A percentile compares a stretch with the other conserved stretches of the same genome.
Conservation (phyloP, 2,329 filamentous ascomycete species). For the Exophiala aquamarina region DNA sequence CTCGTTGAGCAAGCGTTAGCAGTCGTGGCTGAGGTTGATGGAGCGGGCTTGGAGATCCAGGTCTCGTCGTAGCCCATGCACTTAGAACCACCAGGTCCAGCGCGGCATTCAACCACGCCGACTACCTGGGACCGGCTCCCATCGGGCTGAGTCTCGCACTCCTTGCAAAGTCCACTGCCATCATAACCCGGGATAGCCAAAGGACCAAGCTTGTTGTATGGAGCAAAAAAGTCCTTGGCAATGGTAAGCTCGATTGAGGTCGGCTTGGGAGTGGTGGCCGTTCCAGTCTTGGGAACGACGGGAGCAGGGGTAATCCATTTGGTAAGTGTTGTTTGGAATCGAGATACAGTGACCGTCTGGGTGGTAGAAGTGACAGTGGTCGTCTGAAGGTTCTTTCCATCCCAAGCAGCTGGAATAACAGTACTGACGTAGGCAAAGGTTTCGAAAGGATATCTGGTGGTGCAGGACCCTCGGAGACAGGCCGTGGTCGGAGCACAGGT, state of each 20-base stretch:
- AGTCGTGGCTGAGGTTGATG: slow-evolving; percentile 9
- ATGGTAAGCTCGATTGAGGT: slow-evolving; percentile 16
- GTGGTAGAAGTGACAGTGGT: slow-evolving; percentile 20
- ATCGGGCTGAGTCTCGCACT: slow-evolving; percentile 16
- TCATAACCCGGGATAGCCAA: slow-evolving; percentile 25
- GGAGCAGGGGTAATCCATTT: slow-evolving; percentile 16
- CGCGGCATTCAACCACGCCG: slow-evolving; percentile 21
- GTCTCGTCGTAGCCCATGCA: slow-evolving; percentile 19
- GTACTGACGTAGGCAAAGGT: slow-evolving; percentile 24
- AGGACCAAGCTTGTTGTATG: slow-evolving; percentile 24
- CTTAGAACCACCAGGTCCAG: slow-evolving; percentile 11
- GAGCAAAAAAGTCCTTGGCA: slow-evolving; percentile 21
- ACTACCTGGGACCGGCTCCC: slow-evolving; percentile 22
- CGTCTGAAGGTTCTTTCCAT: slow-evolving; percentile 9
- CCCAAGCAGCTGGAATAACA: slow-evolving; percentile 21
- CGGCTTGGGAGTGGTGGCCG: slow-evolving; percentile 5
- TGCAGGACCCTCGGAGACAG: slow-evolving; percentile 17
- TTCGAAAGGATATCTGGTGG: slow-evolving; percentile 14
- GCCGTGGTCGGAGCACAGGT: slow-evolving; percentile 16
- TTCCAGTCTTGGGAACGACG: slow-evolving; percentile 10
- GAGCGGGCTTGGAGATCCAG: slow-evolving; percentile 20
- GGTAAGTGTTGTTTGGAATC: slow-evolving; percentile 17
- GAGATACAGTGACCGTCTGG: slow-evolving; percentile 19
- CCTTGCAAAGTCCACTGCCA: slow-evolving; percentile 23
- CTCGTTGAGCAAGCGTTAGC: slow-evolving; percentile 11